phyloP scores from a whole-genome alignment of 305 asterid genomes.

The Lippia alba region DNA sequence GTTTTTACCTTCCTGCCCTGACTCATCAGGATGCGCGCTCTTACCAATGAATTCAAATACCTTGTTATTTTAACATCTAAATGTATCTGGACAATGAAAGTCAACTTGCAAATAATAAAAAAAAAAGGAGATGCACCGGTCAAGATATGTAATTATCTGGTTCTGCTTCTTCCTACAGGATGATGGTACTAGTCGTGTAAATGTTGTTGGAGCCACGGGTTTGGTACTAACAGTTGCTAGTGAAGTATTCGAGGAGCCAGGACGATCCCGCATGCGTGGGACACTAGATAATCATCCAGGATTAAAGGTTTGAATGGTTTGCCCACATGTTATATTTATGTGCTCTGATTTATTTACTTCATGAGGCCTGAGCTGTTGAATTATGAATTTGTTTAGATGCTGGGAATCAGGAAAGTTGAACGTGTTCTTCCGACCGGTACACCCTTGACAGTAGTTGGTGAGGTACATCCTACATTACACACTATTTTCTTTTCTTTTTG shows the following conservation, averaged over 20 bases:
- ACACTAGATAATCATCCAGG: conserved; percentile 98
- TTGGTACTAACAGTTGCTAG: conserved; percentile 91
- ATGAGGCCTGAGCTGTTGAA: conserved; percentile 19
- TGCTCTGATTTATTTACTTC: background rate
- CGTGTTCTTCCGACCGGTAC: conserved; percentile 98
- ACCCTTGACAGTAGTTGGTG: conserved; percentile 96
- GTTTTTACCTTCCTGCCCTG: conserved; percentile 10
- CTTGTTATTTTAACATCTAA: background rate
- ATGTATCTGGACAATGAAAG: conserved; percentile 12
- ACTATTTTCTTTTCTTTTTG: background rate
- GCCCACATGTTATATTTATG: conserved; percentile 19
- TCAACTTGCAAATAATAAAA: conserved; percentile 14
- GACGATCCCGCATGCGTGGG: conserved; percentile 94
- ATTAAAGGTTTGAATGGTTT: conserved; percentile 69
- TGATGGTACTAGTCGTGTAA: conserved; percentile 88
- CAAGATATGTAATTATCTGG: conserved; percentile 25
- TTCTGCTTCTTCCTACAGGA: conserved; percentile 53
- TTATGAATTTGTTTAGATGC: conserved; percentile 68
- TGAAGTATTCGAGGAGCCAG: conserved; percentile 96
- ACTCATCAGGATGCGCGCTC: conserved; percentile 11
- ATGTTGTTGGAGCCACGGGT: conserved; percentile 95
- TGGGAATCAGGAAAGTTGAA: conserved; percentile 97
- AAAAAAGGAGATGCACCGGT: conserved; percentile 17
- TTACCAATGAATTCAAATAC: background rate
- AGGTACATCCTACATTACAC: conserved; percentile 57